Evolutionary conservation across 179 eudicot genomes (phyloP), one percentile per base, ranked within the genome.

Genomic region (Beta corolliflora): DNA sequence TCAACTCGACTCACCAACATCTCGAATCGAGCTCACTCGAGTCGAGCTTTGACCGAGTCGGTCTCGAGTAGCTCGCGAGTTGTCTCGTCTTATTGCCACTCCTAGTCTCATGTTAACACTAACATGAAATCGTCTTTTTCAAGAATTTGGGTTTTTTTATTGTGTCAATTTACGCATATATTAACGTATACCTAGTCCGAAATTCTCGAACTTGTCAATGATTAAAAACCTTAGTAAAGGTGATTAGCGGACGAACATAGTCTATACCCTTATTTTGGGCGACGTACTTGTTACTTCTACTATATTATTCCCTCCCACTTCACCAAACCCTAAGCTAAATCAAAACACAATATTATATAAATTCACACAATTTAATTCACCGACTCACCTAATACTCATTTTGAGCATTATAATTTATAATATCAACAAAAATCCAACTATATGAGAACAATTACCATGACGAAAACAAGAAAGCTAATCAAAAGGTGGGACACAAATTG

Each of bases 391-490:
- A 81, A 75, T 48, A 61, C 76, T 67, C 9, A 23, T 5, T 29
- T 58, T 41, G 25, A 58, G 44, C 76, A 56, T n/a, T n/a, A n/a
- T n/a, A n/a, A n/a, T n/a, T 23, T 76, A 58, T 76, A n/a, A 48
- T 64, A 75, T 68, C 80, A 66, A 69, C 73, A 56, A 45, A 68
- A 68, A 12, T 81, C 83, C 83, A 76, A 75, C 83, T 52, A 81
- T 3, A 67, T 67, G 55, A 67, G 36, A 53, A 81, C 83, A 75
- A 55, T 41, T 23, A 75, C 69, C 68, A 65, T 68, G 73, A 71
- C 48, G 61, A 73, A 80, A 64, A 76, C 71, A 36, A 2, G 58
- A 66, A 73, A 67, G 7, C 55, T 16, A 54, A 23, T n/a, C 0
- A 29, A 36, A 52, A 55, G 10, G 12, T 16, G 15, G 50, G 66